phyloP scores from a whole-genome alignment of 2,329 filamentous ascomycete genomes.

The Davidsoniella neocaledoniae region DNA sequence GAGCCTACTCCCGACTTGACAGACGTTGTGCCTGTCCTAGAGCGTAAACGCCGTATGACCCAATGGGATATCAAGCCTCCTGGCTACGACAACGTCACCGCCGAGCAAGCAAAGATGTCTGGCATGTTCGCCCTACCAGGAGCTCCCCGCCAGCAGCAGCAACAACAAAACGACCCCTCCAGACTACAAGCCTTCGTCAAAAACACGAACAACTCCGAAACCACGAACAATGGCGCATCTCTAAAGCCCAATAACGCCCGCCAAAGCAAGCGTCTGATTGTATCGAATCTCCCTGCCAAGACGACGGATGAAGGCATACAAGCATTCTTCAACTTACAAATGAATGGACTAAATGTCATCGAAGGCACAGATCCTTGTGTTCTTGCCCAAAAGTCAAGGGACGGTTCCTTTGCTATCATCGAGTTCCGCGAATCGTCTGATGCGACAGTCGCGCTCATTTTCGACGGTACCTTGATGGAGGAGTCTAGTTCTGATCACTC shows the following conservation, averaged over 20 bases:
- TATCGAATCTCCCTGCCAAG: conserved; percentile 60
- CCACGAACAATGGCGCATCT: conserved; percentile 53
- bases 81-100: conserved; percentile 94
- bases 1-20: conserved; percentile 94
- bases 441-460: conserved; percentile 74
- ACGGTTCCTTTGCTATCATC: conserved; percentile 65
- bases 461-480: conserved; percentile 82
- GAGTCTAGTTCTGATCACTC: conserved; percentile 36
- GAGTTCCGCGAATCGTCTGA: conserved; percentile 83
- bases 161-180: conserved; percentile 80
- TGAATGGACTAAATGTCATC: conserved; percentile 91
- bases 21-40: conserved; percentile 62
- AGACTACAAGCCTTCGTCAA: conserved; percentile 85
- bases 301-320: conserved; percentile 61
- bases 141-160: conserved; percentile 80
- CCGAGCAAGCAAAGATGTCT: conserved; percentile 95
- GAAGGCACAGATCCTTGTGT: conserved; percentile 71
- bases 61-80: conserved; percentile 99
- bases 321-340: conserved; percentile 86
- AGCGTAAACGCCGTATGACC: conserved; percentile 80
- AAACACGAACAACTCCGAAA: conserved; percentile 36
- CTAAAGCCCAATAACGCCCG: conserved; percentile 86
- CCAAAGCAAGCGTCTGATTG: conserved; percentile 81
- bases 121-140: conserved; percentile 98
- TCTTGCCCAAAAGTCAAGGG: conserved; percentile 64